Conservation (phyloP, 805 yeast species). For the Saccharomycopsis oosterbeekiorum region DNA sequence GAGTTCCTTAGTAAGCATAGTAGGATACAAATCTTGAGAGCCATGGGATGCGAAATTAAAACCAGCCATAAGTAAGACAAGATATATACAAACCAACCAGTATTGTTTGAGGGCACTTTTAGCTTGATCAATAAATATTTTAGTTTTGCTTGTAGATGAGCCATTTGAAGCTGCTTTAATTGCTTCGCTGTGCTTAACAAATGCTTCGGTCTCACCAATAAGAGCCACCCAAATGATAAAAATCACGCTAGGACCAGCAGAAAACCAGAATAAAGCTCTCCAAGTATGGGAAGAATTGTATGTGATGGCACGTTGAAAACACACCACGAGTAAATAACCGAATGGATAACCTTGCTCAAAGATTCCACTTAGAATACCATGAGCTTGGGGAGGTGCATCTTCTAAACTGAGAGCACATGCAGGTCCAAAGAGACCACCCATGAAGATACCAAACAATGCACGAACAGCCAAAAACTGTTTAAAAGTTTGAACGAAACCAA, state of each 20-base stretch:
- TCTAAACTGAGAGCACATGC: constrained; percentile 59
- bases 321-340: constrained; percentile 55
- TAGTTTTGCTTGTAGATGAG: constrained; percentile 20
- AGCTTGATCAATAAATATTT: constrained; percentile 8
- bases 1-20: constrained; percentile 46
- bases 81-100: constrained; percentile 52
- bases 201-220: constrained; percentile 53
- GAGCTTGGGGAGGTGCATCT: constrained; percentile 48
- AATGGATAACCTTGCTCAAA: constrained; percentile 50
- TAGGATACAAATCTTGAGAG: constrained; percentile 64
- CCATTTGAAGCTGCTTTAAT: background rate
- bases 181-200: constrained; percentile 26
- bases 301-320: constrained; percentile 55
- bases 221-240: constrained; percentile 47
- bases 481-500: constrained; percentile 50
- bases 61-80: constrained; percentile 54
- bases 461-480: constrained; percentile 51
- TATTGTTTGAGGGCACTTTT: constrained; percentile 34
- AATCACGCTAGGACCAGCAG: constrained; percentile 57
- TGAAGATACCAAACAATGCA: constrained; percentile 48
- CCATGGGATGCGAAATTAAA: constrained; percentile 68
- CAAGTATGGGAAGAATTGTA: constrained; percentile 44
- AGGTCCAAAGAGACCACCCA: constrained; percentile 56
- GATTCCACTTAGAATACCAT: constrained; percentile 56
- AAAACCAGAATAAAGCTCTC: constrained; percentile 68